Percentiles rank a stretch among this genome's conserved stretches.
Evolutionary conservation across 2,329 filamentous ascomycete species (phyloP).

Genomic region (Xylaria arbuscula): DNA sequence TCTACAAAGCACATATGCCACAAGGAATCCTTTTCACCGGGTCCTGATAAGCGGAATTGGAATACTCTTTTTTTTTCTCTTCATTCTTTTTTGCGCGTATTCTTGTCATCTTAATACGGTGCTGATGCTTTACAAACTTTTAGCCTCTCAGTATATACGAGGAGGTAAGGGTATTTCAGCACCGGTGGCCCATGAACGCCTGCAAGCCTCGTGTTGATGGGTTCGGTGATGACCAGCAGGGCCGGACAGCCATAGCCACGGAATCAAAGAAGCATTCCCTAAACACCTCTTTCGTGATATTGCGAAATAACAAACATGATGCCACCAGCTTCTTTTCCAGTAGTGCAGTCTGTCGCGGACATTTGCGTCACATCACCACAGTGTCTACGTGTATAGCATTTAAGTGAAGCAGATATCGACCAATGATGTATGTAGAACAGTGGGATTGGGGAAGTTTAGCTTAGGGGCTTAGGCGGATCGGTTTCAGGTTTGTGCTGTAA

Average conservation of each 20-base stretch:
- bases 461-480: not conserved
- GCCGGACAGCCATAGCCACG: not conserved
- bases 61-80: not conserved
- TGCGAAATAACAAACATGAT: not conserved
- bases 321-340: not conserved
- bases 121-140: not conserved
- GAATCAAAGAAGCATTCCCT: not conserved
- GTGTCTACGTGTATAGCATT: not conserved
- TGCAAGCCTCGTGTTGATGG: constrained; percentile 22
- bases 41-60: not conserved
- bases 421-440: not conserved
- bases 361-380: not conserved
- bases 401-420: constrained; percentile 14
- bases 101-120: no score
- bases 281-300: not conserved
- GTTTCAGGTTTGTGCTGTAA: constrained; percentile 24
- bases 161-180: not conserved
- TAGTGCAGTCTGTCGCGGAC: not conserved
- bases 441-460: not conserved
- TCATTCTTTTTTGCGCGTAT: not conserved
- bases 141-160: not conserved
- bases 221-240: constrained; percentile 12
- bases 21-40: constrained; percentile 3
- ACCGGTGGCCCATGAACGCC: constrained; percentile 20
- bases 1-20: not conserved